phyloP scores from a whole-genome alignment of 1,284 basidiomycete species.

The Meripilus lineatus region DNA sequence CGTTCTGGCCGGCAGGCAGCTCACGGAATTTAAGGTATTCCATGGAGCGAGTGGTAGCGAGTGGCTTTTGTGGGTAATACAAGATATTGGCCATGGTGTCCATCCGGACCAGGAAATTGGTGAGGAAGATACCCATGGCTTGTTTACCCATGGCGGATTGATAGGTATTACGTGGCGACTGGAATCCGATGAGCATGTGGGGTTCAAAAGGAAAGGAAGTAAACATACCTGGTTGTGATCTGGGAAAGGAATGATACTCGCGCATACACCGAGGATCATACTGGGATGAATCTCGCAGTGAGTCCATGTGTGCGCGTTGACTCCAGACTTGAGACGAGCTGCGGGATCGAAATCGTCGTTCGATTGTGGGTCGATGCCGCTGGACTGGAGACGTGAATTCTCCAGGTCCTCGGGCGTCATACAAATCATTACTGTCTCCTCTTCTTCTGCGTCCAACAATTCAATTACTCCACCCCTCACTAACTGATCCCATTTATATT shows the following conservation, averaged over 20 bases:
- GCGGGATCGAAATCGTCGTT: constrained; percentile 84
- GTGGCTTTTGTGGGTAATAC: constrained; percentile 98
- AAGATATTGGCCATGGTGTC: constrained; percentile 99
- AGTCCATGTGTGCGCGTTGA: constrained; percentile 89
- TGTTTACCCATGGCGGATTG: constrained; percentile 99
- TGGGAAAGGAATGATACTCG: constrained; percentile 98
- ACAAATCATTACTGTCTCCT: constrained; percentile 99
- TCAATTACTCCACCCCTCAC: constrained; percentile 90
- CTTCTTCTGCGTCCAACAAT: constrained; percentile 96
- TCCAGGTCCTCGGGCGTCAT: constrained; percentile 98
- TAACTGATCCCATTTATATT: constrained; percentile 82
- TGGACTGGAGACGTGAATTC: constrained; percentile 68
- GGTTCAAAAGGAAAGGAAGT: neutral
- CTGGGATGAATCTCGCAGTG: constrained; percentile 99
- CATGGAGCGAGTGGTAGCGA: constrained; percentile 98
- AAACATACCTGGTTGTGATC: constrained; percentile 92
- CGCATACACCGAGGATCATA: constrained; percentile 98
- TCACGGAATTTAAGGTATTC: constrained; percentile 98
- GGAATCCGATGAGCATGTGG: constrained; percentile 16
- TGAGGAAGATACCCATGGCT: constrained; percentile 98
- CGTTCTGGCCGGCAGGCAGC: constrained; percentile 96
- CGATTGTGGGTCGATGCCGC: constrained; percentile 52
- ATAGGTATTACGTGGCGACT: constrained; percentile 99
- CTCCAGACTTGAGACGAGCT: constrained; percentile 79
- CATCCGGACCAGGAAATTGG: constrained; percentile 97